These are phyloP conservation scores for Ballota nigra DNA, from an alignment of 257 asterid genomes.

Conservation along the genomic window DNA sequence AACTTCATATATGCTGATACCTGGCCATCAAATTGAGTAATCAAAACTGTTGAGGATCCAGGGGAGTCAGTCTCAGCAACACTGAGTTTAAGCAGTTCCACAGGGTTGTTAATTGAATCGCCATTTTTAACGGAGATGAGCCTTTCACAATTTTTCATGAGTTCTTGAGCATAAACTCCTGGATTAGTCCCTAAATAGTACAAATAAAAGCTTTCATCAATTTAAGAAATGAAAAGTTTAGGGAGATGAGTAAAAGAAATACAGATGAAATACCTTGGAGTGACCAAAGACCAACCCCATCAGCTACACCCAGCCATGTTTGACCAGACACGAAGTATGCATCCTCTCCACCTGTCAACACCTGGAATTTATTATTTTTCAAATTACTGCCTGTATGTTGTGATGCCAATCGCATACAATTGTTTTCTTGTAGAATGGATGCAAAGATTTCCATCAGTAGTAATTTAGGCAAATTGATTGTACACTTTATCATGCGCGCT, in stretches of 20 bases:
- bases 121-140: conserved; percentile 39
- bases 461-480: neutral
- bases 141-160: conserved; percentile 53
- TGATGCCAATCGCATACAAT: conserved; percentile 10
- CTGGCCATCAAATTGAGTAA: conserved; percentile 75
- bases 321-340: conserved; percentile 65
- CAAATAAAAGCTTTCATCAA: neutral
- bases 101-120: conserved; percentile 35
- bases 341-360: conserved; percentile 96
- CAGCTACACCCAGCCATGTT: conserved; percentile 91
- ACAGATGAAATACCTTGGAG: conserved; percentile 50
- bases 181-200: conserved; percentile 50
- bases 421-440: neutral
- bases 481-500: neutral
- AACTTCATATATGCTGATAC: conserved; percentile 32
- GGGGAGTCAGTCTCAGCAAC: conserved; percentile 50
- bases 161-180: conserved; percentile 74
- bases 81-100: conserved; percentile 52
- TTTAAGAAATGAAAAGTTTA: neutral
- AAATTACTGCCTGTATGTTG: conserved; percentile 47
- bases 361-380: conserved; percentile 76
- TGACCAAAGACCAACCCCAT: conserved; percentile 88
- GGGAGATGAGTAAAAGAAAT: neutral
- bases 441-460: neutral
- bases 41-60: conserved; percentile 69